phyloP scores from a whole-genome alignment of 2,329 filamentous ascomycete species.

The Neonectria hederae region DNA sequence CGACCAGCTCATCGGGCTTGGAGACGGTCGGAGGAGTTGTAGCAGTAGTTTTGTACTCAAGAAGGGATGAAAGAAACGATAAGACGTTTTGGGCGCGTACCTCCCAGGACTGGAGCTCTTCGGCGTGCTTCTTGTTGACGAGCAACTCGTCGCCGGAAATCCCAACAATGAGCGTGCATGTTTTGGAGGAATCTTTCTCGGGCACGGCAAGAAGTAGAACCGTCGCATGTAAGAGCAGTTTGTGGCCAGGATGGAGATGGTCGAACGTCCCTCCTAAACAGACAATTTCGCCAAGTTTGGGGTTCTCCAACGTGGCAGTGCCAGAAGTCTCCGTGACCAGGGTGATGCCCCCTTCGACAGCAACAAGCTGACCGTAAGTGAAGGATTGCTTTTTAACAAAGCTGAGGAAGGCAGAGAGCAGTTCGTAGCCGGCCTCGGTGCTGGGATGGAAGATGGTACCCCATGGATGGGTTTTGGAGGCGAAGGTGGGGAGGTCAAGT shows the following conservation, averaged over 20 bases:
- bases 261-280: slow-evolving; percentile 96
- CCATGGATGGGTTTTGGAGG: slow-evolving; percentile 68
- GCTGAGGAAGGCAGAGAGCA: slow-evolving; percentile 62
- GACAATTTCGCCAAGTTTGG: slow-evolving; percentile 53
- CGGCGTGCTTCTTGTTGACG: slow-evolving; percentile 86
- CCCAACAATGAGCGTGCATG: slow-evolving; percentile 77
- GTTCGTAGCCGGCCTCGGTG: slow-evolving; percentile 68
- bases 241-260: slow-evolving; percentile 94
- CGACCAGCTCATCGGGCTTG: slow-evolving; percentile 46
- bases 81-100: slow-evolving; percentile 74
- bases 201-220: slow-evolving; percentile 73
- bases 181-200: slow-evolving; percentile 46
- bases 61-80: slow-evolving; percentile 76
- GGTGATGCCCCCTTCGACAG: slow-evolving; percentile 63
- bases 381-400: slow-evolving; percentile 59
- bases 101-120: slow-evolving; percentile 83
- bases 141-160: slow-evolving; percentile 90
- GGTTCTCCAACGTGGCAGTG: slow-evolving; percentile 1
- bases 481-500: slow-evolving; percentile 62
- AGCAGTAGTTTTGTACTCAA: slow-evolving; percentile 52
- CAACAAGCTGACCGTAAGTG: slow-evolving; percentile 60
- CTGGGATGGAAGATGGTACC: slow-evolving; percentile 71
- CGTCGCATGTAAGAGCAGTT: slow-evolving; percentile 91
- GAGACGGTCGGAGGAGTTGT: slow-evolving; percentile 24
- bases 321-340: slow-evolving; percentile 41